Percentiles rank a stretch among this genome's conserved stretches.
These are phyloP conservation scores for Tetrahymena malaccensis DNA, from an alignment of 73 alveolate genomes.

Conservation along the genomic window DNA sequence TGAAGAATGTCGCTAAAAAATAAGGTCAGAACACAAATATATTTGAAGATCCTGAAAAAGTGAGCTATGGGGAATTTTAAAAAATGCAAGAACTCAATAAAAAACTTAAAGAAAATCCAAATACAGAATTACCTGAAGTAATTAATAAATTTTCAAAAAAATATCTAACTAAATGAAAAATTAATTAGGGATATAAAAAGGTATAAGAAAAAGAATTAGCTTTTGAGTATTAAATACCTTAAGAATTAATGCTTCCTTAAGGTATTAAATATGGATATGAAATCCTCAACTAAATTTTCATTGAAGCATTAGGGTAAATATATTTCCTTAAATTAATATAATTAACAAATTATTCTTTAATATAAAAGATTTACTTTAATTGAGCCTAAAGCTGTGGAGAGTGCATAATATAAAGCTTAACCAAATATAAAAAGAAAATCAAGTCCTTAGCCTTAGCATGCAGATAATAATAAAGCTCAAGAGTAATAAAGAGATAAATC, in stretches of 20 bases:
- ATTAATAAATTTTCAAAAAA: neutral
- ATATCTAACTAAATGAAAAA: neutral
- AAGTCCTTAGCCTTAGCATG: neutral
- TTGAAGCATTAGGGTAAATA: neutral
- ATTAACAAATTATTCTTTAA: neutral
- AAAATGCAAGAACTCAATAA: neutral
- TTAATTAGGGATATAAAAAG: neutral
- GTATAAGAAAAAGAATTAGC: neutral
- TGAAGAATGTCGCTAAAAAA: neutral
- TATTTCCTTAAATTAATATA: neutral
- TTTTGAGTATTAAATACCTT: neutral
- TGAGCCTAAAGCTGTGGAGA: neutral
- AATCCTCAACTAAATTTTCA: neutral
- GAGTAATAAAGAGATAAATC: neutral
- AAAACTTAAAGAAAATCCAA: neutral
- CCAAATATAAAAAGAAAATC: neutral
- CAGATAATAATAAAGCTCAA: neutral
- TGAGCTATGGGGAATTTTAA: neutral
- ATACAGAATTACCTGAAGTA: neutral
- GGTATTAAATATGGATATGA: neutral
- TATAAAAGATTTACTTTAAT: neutral
- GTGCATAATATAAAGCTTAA: neutral
- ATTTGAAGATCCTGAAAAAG: neutral
- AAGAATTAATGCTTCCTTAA: neutral
- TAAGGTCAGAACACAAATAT: neutral